Evolutionary conservation across 352 stramenopile genomes (phyloP), one percentile per base, ranked within the genome.

Genomic region (Phytophthora podocarpi): DNA sequence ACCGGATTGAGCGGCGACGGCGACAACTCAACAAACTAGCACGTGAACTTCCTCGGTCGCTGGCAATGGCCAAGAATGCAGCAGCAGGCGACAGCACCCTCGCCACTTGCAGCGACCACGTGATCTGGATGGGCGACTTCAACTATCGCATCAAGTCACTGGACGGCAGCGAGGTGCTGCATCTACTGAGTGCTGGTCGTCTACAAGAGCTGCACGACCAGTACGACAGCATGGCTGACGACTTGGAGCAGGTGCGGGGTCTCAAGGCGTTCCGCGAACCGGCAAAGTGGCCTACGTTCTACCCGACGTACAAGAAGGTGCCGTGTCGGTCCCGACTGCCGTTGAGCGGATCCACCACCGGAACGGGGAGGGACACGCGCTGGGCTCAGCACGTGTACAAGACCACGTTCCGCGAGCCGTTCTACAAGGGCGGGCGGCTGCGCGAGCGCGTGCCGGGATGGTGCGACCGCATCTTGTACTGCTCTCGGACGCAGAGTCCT

Each of bases 81-180:
- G 36, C 27, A 28, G 8, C 20, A 15, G 41, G 11, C 0, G 46
- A 64, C 13, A 28, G 24, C 1, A 70, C 34, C 5, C 40, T 95
- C 0, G 80, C 78, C 3, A 73, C 59, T 9, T 75, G 82, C 46
- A 91, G 86, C 24, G 75, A 91, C 50, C 82, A 95, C 46, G 72
- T 93, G 7, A 64, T 95, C 24, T 91, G 83, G 82, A 87, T 91
- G 70, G 86, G 86, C 2, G 83, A 95, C 59, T 83, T 95, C 31
- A 92, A 91, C 67, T 93, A 92, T 64, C 78, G 78, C 8, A 78
- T 90, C 49, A 63, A 83, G 24, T 70, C 59, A 4, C 61, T 87
- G 9, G 76, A 80, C 24, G 72, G 74, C 0, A 63, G 78, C 27
- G 68, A 79, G 7, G 79, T 89, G 52, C 43, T 88, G n/a, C 59